Percentiles rank a stretch among this genome's conserved stretches.
Evolutionary conservation across 768 basidiomycete species (phyloP).

Genomic region (Tubosaeta brunneosetosa): DNA sequence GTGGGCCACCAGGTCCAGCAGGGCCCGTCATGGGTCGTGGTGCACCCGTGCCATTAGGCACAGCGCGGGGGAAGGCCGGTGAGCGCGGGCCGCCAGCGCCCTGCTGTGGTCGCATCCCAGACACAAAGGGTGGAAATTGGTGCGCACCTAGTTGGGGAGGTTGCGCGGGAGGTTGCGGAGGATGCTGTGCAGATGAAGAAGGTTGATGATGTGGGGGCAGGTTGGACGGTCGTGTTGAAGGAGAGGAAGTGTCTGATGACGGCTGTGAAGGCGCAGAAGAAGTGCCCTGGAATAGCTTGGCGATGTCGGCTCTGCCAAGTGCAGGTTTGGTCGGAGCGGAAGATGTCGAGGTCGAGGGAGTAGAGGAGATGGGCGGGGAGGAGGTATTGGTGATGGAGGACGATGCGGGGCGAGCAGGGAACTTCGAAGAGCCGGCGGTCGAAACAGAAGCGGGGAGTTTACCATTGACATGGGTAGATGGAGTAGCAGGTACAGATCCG

Average conservation of each 20-base stretch:
- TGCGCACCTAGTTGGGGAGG: conserved; percentile 42
- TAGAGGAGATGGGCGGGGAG: conserved; percentile 29
- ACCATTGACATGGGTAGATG: conserved; percentile 53
- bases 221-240: conserved; percentile 48
- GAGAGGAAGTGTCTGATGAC: conserved; percentile 53
- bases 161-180: conserved; percentile 35
- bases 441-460: conserved; percentile 49
- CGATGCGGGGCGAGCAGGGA: conserved; percentile 25
- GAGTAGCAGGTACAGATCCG: conserved; percentile 64
- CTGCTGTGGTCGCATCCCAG: conserved; percentile 42
- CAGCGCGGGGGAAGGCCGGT: conserved; percentile 57
- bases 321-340: conserved; percentile 31
- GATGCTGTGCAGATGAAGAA: conserved; percentile 34
- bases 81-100: conserved; percentile 58
- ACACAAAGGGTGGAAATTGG: conserved; percentile 46
- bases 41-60: conserved; percentile 53
- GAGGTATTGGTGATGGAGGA: conserved; percentile 25
- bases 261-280: conserved; percentile 42
- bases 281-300: conserved; percentile 38
- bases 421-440: conserved; percentile 35
- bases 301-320: conserved; percentile 35
- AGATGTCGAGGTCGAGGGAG: conserved; percentile 33
- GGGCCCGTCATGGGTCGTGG: conserved; percentile 45
- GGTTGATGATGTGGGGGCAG: conserved; percentile 46
- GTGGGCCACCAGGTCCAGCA: conserved; percentile 51